Percentiles rank a stretch among this genome's conserved stretches.
phyloP scores from a whole-genome alignment of 2,329 filamentous ascomycete species.

The Aspergillus nomiae region DNA sequence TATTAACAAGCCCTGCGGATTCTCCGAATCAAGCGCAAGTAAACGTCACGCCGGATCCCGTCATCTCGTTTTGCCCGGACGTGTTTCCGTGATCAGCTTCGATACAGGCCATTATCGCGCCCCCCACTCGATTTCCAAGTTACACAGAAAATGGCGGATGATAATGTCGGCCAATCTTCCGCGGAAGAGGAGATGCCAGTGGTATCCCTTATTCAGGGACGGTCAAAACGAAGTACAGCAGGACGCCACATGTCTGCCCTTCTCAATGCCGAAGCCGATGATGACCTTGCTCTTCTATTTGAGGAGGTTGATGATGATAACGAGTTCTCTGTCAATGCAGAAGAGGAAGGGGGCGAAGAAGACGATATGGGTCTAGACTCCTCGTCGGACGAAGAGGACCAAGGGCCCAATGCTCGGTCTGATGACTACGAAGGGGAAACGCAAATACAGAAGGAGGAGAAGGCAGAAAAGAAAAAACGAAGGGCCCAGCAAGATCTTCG shows the following conservation, averaged over 20 bases:
- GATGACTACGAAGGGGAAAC: slow-evolving; percentile 85
- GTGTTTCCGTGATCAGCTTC: background rate
- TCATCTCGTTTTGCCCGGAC: background rate
- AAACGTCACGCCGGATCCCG: background rate
- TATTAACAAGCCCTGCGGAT: background rate
- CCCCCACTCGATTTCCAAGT: background rate
- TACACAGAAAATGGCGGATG: slow-evolving; percentile 26
- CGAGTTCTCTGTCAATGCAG: slow-evolving; percentile 41
- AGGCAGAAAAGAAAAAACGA: slow-evolving; percentile 75
- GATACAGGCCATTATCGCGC: background rate
- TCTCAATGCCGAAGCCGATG: slow-evolving; percentile 73
- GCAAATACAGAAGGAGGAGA: slow-evolving; percentile 77
- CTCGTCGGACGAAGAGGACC: slow-evolving; percentile 80
- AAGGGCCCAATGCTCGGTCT: slow-evolving; percentile 54
- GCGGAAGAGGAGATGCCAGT: slow-evolving; percentile 32
- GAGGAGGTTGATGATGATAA: slow-evolving; percentile 64
- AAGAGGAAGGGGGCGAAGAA: slow-evolving; percentile 40
- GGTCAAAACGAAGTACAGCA: slow-evolving; percentile 76
- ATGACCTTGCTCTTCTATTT: slow-evolving; percentile 62
- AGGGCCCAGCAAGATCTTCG: slow-evolving; percentile 75
- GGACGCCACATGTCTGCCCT: slow-evolving; percentile 82
- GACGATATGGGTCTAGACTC: slow-evolving; percentile 80
- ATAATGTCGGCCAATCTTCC: slow-evolving; percentile 27
- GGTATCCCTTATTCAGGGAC: slow-evolving; percentile 44
- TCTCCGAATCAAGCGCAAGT: background rate